A percentile compares a stretch with the other conserved stretches of the same genome.
These are phyloP conservation scores for Cyclanthera cordifolia DNA, from an alignment of 306 rosid species.

Conservation along the genomic window DNA sequence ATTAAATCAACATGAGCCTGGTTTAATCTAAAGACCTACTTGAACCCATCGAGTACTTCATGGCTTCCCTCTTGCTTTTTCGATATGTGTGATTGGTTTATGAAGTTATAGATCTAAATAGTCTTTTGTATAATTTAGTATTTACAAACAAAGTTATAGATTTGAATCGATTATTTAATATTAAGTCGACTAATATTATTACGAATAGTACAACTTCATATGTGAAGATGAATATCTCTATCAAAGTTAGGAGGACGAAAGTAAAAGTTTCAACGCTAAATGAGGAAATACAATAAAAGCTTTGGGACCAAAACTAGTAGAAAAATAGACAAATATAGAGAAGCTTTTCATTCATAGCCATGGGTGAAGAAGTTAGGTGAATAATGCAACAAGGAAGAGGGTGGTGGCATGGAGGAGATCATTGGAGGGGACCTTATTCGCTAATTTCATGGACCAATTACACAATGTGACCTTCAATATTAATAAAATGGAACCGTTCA, in stretches of 20 bases:
- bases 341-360: conserved; percentile 12
- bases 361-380: conserved; percentile 12
- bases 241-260: not conserved
- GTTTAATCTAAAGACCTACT: no score
- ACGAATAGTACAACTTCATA: not conserved
- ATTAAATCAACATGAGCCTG: no score
- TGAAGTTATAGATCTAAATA: no score
- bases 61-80: no score
- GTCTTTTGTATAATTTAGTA: no score
- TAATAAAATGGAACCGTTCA: no score
- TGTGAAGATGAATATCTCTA: not conserved
- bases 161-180: no score
- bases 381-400: conserved; percentile 10
- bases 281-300: conserved; percentile 5
- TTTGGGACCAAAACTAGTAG: conserved; percentile 14
- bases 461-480: no score
- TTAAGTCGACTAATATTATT: not conserved
- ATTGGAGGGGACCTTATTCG: conserved; percentile 13
- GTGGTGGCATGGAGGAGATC: conserved; percentile 15
- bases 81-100: no score
- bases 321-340: conserved; percentile 12
- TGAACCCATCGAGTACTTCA: no score
- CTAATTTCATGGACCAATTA: conserved; percentile 16
- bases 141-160: not conserved
- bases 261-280: not conserved